Percentiles rank a stretch among this genome's conserved stretches.
phyloP scores from a whole-genome alignment of 2,329 filamentous ascomycete species.

The Cercospora zeae-maydis region DNA sequence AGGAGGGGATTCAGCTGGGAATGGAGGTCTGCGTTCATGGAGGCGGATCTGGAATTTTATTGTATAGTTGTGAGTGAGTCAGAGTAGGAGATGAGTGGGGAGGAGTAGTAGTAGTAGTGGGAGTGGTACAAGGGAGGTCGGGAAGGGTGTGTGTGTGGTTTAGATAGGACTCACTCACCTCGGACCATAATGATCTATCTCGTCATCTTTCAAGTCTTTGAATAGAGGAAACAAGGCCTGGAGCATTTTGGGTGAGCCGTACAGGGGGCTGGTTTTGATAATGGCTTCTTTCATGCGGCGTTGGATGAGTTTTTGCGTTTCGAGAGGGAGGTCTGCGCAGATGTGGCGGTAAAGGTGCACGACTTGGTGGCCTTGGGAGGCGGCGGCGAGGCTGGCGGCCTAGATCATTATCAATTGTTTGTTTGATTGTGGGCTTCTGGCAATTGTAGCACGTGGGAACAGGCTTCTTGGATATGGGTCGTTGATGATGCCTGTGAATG shows the following conservation, averaged over 20 bases:
- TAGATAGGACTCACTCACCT: too few species aligned
- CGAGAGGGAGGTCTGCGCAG: conserved; percentile 7
- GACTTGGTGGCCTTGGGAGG: conserved; percentile 16
- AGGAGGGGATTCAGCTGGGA: neutral
- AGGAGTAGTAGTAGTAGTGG: too few species aligned
- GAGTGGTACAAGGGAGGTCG: too few species aligned
- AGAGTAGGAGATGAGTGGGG: too few species aligned
- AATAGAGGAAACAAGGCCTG: conserved; percentile 16
- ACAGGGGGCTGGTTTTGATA: conserved; percentile 15
- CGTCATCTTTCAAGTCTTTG: conserved; percentile 16
- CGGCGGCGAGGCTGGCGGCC: conserved; percentile 13
- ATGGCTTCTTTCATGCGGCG: conserved; percentile 19
- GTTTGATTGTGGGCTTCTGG: too few species aligned
- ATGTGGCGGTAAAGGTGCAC: conserved; percentile 17
- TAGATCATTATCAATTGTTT: too few species aligned
- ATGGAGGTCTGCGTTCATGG: neutral
- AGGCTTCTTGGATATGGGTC: too few species aligned
- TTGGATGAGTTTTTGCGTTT: conserved; percentile 14
- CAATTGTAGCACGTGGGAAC: too few species aligned
- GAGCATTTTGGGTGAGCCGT: conserved; percentile 14
- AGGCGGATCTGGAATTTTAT: neutral
- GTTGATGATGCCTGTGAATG: too few species aligned
- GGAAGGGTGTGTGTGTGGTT: too few species aligned
- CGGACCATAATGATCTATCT: conserved; percentile 15
- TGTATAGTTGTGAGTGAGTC: too few species aligned